These are phyloP conservation scores for Cytospora schulzeri DNA, from an alignment of 2,329 filamentous ascomycete genomes.

Conservation along the genomic window DNA sequence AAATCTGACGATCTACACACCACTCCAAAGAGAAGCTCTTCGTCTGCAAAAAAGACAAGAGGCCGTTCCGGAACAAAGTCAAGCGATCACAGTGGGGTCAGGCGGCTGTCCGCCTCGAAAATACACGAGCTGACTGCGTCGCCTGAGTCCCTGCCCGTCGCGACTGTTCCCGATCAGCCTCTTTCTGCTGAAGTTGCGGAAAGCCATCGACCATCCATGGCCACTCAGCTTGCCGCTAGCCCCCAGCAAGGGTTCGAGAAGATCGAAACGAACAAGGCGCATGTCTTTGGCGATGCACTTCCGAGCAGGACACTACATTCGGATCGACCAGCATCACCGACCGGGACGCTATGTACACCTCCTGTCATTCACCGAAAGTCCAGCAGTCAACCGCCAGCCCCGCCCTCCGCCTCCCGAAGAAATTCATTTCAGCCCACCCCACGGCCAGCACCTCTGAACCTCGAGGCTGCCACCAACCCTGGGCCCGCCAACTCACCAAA, in stretches of 20 bases:
- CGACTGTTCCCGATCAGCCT: slow-evolving; percentile 44
- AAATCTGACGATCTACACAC: slow-evolving; percentile 2
- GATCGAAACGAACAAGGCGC: slow-evolving; percentile 29
- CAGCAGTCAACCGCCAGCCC: slow-evolving; percentile 35
- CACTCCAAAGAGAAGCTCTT: slow-evolving; percentile 19
- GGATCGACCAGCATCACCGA: slow-evolving; percentile 32
- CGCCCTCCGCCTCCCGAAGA: slow-evolving; percentile 42
- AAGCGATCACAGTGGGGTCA: slow-evolving; percentile 45
- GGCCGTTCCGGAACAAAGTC: slow-evolving; percentile 37
- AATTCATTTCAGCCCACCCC: slow-evolving; percentile 52
- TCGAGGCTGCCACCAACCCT: slow-evolving; percentile 37
- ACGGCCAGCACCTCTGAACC: slow-evolving; percentile 48
- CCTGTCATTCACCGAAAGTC: slow-evolving; percentile 47
- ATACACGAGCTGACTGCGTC: slow-evolving; percentile 60
- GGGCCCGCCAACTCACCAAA: slow-evolving; percentile 28
- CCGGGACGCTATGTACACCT: slow-evolving; percentile 55
- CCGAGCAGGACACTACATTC: slow-evolving; percentile 39
- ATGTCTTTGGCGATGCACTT: slow-evolving; percentile 31
- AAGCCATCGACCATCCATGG: slow-evolving; percentile 37
- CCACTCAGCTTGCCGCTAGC: slow-evolving; percentile 38
- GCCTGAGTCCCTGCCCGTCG: slow-evolving; percentile 61
- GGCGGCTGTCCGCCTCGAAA: slow-evolving; percentile 59
- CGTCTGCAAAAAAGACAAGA: slow-evolving; percentile 24
- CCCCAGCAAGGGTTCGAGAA: slow-evolving; percentile 31
- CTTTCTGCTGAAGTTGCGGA: slow-evolving; percentile 43